Evolutionary conservation across 2,329 filamentous ascomycete species (phyloP), one percentile per base, ranked within the genome.

Genomic region (Herpotrichia juniperi): DNA sequence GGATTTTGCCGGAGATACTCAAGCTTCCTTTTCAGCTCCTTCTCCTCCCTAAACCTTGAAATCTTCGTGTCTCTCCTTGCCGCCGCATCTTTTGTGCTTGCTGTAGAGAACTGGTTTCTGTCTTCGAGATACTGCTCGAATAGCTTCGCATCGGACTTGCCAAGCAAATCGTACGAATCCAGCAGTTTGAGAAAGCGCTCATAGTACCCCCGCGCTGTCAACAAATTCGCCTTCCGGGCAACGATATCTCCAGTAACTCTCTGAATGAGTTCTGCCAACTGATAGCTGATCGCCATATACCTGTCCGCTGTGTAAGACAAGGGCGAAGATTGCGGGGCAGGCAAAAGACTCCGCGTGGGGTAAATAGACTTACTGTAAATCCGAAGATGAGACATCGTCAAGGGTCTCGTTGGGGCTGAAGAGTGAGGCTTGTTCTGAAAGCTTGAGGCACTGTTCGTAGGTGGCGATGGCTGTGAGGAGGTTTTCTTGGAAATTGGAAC

Each of bases 341-440:
- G 9, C 14, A 37, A 10, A 19, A n/a, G 32, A 42, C 42, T 42
- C 31, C 30, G 28, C 4, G 22, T 17, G 24, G 4, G 8, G 37
- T 12, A 12, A 31, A 42, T 46, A 14, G 42, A 62, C 74, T 53
- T 78, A 96, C 76, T 91, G 91, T 26, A 99, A 77, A 66, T 96
- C 88, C n/a, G 83, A 81, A 1, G 93, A 96, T 12, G 90, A 80
- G 26, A 97, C 78, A 76, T 99, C 94, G 56, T 99, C 94, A 32
- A 93, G 75, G 1, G 84, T 83, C 74, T 99, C 94, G 74, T 99
- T 99, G 30, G 87, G 81, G 62, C 91, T 96, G 82, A 97, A 97
- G 47, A 99, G 80, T 0, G 90, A 88, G 22, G 94, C 80, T 53
- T 85, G 81, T 59, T 85, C 80, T 58, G 90, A 85, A 50, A 90